A percentile compares a stretch with the other conserved stretches of the same genome.
Evolutionary conservation across 345 rosid genomes (phyloP).

Genomic region (Kandelia obovata): DNA sequence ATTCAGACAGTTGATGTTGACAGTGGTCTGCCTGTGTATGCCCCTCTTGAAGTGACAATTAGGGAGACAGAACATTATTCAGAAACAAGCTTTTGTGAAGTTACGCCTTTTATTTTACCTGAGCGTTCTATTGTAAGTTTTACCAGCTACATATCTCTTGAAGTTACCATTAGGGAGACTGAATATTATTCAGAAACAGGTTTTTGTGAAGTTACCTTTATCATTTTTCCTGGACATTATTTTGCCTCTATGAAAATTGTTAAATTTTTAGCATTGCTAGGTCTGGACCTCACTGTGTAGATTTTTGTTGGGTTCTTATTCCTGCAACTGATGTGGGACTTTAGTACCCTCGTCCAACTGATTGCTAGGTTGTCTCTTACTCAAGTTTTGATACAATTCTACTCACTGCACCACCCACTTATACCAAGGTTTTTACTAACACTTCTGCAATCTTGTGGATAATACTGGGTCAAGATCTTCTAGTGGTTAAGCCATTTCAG

Average conservation of each 20-base stretch:
- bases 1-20: constrained; percentile 95
- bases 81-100: constrained; percentile 81
- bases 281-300: too few species aligned
- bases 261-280: too few species aligned
- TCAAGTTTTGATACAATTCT: too few species aligned
- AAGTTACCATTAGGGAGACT: constrained; percentile 72
- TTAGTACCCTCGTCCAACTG: too few species aligned
- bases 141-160: constrained; percentile 43
- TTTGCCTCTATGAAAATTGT: constrained; percentile 22
- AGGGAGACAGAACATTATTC: constrained; percentile 79
- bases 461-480: too few species aligned
- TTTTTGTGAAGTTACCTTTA: constrained; percentile 79
- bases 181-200: constrained; percentile 85
- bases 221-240: constrained; percentile 91
- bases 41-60: constrained; percentile 80
- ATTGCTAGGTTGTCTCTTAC: too few species aligned
- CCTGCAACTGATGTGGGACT: too few species aligned
- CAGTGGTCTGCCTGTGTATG: constrained; percentile 89
- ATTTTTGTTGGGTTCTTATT: too few species aligned
- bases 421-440: too few species aligned
- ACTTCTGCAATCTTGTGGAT: too few species aligned
- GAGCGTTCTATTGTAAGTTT: constrained; percentile 89
- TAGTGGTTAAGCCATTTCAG: too few species aligned
- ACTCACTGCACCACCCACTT: too few species aligned
- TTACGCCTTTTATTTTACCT: constrained; percentile 92